Percentiles rank a stretch among this genome's conserved stretches.
These are phyloP conservation scores for Crithidia thermophila DNA, from an alignment of 208 protist species.

Conservation along the genomic window DNA sequence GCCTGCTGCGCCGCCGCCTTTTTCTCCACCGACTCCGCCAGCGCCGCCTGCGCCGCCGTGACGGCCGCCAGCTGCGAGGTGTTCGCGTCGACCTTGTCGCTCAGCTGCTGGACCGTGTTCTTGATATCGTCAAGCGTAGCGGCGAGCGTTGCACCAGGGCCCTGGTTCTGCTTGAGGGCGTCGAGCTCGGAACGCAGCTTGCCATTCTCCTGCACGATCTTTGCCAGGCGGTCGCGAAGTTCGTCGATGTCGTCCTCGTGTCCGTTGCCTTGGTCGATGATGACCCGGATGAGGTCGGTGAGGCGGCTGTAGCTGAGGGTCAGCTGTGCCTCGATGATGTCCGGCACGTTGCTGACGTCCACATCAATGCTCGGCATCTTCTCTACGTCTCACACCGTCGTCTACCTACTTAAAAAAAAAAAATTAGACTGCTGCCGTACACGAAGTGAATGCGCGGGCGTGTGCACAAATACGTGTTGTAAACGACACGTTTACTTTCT, in stretches of 20 bases:
- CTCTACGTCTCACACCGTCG: too few species aligned
- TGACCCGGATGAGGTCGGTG: conserved; percentile 71
- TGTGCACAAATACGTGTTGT: too few species aligned
- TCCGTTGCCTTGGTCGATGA: conserved; percentile 85
- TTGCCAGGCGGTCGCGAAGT: conserved; percentile 49
- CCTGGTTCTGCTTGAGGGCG: conserved; percentile 36
- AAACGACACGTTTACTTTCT: too few species aligned
- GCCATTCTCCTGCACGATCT: conserved; percentile 59
- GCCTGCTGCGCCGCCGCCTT: conserved; percentile 21
- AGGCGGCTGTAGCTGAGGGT: conserved; percentile 90
- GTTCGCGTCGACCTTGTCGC: conserved; percentile 22
- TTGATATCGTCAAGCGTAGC: conserved; percentile 17
- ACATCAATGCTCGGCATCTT: conserved; percentile 80
- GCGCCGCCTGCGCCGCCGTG: conserved; percentile 1
- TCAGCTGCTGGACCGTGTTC: conserved; percentile 15
- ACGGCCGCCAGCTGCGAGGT: conserved; percentile 2
- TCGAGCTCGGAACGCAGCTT: conserved; percentile 48
- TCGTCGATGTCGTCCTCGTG: conserved; percentile 82
- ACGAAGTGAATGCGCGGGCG: too few species aligned
- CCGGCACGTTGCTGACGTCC: conserved; percentile 74
- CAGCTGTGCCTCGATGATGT: conserved; percentile 92
- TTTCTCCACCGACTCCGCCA: conserved; percentile 20
- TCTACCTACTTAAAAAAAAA: too few species aligned
- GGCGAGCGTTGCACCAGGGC: background rate
- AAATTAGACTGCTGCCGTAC: background rate